Base-by-base conservation (phyloP, 108 stramenopile genomes). In the Skeletonema grethae region DNA sequence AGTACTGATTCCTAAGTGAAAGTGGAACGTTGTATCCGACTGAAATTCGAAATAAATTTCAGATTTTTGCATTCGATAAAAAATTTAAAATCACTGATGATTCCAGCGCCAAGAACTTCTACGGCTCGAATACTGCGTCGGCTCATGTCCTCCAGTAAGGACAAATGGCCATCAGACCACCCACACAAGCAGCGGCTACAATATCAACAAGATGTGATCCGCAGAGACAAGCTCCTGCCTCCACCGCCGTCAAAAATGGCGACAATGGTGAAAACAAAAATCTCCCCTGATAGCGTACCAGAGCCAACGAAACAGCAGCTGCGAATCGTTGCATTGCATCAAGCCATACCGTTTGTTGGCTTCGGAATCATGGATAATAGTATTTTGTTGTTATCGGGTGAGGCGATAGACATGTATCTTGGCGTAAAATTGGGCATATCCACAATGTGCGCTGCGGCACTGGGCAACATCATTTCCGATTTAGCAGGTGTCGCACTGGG, bases 311-410 rank as follows among this genome's bases (percentile, higher is more conserved):
- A 20, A 12, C 20, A 67, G 39, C 68, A 90, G 11, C 72, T 95
- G 46, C 60, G 72, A n/a, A 45, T 83, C 29, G 79, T 92, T 5
- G 87, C 87, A n/a, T 50, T 95, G 8, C 77, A 75, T 43, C 84
- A 84, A 55, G 75, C 82, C 53, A 85, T 92, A 48, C 94, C 96
- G 3, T 97, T 97, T 65, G 69, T 97, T 18, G 96, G 94, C 8
- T 98, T 98, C 77, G 97, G 97, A 11, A 87, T 99, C 25, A 96
- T 97, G 93, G 98, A 99, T 79, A 99, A 98, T 72, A 74, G 90
- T 20, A 91, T 99, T 43, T 85, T 99, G 79, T 87, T 99, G 46
- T 67, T 96, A 35, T 95, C 97, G 5, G 98, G 98, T 16, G 97
- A 98, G 70, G 83, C 90, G 31, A 98, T 99, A 78, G 98, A 99